These are phyloP conservation scores for Xylaria sp. DNA, from an alignment of 2,329 filamentous ascomycete species.

Conservation along the genomic window DNA sequence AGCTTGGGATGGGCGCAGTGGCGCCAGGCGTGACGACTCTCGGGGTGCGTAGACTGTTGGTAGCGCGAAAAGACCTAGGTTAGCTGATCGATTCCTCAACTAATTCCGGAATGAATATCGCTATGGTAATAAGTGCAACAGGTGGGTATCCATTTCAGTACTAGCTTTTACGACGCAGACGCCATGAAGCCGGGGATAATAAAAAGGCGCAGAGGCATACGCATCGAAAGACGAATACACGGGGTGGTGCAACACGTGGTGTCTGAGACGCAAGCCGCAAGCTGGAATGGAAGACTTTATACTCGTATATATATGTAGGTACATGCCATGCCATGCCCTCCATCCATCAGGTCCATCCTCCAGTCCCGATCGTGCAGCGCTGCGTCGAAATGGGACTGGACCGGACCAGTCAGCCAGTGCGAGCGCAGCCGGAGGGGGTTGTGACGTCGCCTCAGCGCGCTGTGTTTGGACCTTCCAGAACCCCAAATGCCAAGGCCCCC, in stretches of 20 bases:
- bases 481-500: no score
- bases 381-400: no score
- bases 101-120: not conserved
- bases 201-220: not conserved
- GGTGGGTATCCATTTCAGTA: not conserved
- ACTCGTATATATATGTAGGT: not conserved
- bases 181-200: not conserved
- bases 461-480: no score
- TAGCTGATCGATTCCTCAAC: slow-evolving; percentile 12
- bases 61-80: slow-evolving; percentile 24
- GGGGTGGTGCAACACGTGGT: not conserved
- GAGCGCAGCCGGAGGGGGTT: no score
- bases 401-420: no score
- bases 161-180: not conserved
- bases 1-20: slow-evolving; percentile 14
- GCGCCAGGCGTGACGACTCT: slow-evolving; percentile 20
- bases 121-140: not conserved
- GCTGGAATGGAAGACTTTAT: no score
- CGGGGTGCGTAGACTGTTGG: slow-evolving; percentile 22
- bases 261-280: not conserved
- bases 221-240: not conserved
- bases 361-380: not conserved
- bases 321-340: not conserved
- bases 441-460: no score
- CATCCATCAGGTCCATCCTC: not conserved